These are phyloP conservation scores for Suillus plorans DNA, from an alignment of 768 basidiomycete species.

Conservation along the genomic window DNA sequence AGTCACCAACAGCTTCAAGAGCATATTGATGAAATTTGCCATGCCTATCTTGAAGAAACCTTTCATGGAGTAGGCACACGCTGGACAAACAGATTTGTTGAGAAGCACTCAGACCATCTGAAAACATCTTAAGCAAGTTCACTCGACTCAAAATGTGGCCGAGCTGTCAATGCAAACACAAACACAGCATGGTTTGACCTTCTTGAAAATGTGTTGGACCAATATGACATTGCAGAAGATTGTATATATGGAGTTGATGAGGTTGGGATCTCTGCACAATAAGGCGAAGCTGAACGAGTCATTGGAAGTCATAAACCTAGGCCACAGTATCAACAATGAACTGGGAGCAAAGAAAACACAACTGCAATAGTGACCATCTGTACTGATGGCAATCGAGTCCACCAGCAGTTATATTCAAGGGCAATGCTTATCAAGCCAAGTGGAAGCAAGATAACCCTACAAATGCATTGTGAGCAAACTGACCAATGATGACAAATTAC, in stretches of 20 bases:
- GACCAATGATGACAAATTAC: not conserved
- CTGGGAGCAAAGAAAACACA: constrained; percentile 23
- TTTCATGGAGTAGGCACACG: no score
- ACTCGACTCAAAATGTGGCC: constrained; percentile 34
- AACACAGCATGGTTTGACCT: constrained; percentile 36
- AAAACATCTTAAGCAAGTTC: constrained; percentile 28
- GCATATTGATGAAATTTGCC: no score
- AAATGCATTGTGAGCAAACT: constrained; percentile 26
- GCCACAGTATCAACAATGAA: constrained; percentile 19
- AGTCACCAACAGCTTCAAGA: no score
- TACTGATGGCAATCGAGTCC: constrained; percentile 35
- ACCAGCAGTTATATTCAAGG: constrained; percentile 36
- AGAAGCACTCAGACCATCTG: constrained; percentile 29
- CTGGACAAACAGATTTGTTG: constrained; percentile 4
- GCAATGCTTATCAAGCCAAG: constrained; percentile 18
- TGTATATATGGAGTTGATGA: constrained; percentile 21
- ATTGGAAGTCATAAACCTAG: constrained; percentile 7
- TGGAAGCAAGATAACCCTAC: constrained; percentile 23
- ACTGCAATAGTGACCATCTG: constrained; percentile 40
- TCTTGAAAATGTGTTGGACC: constrained; percentile 22
- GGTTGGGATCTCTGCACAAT: constrained; percentile 13
- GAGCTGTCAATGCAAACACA: constrained; percentile 36
- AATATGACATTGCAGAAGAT: constrained; percentile 2
- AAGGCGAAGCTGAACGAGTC: constrained; percentile 5
- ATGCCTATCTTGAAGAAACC: no score